Percentiles rank a stretch among this genome's conserved stretches.
These are phyloP conservation scores for Knoxdaviesia proteae DNA, from an alignment of 2,329 filamentous ascomycete species.

Conservation along the genomic window DNA sequence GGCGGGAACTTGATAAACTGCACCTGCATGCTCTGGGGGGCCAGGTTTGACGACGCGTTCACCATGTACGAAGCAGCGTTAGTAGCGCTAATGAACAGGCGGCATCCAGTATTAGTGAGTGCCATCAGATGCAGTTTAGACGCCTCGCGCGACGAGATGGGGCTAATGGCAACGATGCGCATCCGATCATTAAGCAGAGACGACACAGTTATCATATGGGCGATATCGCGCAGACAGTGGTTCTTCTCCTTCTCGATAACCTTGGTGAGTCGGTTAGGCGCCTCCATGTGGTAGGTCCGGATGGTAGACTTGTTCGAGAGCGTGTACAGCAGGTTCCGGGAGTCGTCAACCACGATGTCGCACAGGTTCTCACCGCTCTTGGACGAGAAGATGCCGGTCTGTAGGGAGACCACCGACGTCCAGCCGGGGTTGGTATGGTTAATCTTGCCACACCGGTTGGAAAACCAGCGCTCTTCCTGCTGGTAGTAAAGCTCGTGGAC, in stretches of 20 bases:
- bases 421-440: conserved; percentile 67
- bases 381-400: conserved; percentile 27
- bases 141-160: conserved; percentile 61
- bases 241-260: conserved; percentile 45
- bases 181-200: conserved; percentile 49
- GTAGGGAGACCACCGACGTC: conserved; percentile 36
- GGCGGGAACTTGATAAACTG: conserved; percentile 92
- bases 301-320: conserved; percentile 78
- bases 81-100: conserved; percentile 81
- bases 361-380: conserved; percentile 42
- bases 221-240: conserved; percentile 48
- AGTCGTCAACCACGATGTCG: conserved; percentile 76
- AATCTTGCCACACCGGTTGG: conserved; percentile 66
- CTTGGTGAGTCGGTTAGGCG: conserved; percentile 35
- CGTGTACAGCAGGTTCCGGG: conserved; percentile 72
- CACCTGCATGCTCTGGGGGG: conserved; percentile 92
- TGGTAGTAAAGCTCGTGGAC: conserved; percentile 91
- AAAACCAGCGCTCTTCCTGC: conserved; percentile 94
- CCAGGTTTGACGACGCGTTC: conserved; percentile 35
- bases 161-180: conserved; percentile 64
- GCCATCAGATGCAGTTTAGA: conserved; percentile 76
- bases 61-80: conserved; percentile 49
- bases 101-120: conserved; percentile 72
- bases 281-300: conserved; percentile 72
- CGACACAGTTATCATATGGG: conserved; percentile 64